A percentile compares a stretch with the other conserved stretches of the same genome.
These are phyloP conservation scores for Ogataea nitratoaversa DNA, from an alignment of 805 yeast genomes.

Conservation along the genomic window DNA sequence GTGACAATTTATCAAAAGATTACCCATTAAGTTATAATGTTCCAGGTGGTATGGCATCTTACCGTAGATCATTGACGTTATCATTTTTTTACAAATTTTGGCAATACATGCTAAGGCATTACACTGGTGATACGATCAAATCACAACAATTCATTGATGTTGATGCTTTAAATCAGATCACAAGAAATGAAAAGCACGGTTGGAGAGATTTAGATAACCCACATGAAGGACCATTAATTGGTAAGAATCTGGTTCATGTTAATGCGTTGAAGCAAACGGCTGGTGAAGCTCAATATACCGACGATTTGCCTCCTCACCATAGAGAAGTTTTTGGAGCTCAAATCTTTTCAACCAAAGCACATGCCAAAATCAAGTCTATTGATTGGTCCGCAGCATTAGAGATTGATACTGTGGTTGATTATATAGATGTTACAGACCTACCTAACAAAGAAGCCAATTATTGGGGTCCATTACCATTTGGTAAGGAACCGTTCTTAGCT, in stretches of 20 bases:
- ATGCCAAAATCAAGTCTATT: conserved; percentile 38
- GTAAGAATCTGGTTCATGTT: conserved; percentile 40
- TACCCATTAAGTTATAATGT: conserved; percentile 38
- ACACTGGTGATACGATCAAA: conserved; percentile 2
- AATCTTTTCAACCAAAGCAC: conserved; percentile 39
- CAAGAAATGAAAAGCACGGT: conserved; percentile 35
- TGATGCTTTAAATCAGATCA: conserved; percentile 32
- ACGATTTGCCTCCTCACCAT: conserved; percentile 39
- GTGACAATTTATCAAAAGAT: conserved; percentile 29
- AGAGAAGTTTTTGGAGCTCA: conserved; percentile 41
- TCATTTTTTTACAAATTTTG: conserved; percentile 44
- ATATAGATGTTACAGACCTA: conserved; percentile 37
- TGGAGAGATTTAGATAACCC: conserved; percentile 36
- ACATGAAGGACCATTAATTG: conserved; percentile 34
- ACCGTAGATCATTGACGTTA: conserved; percentile 39
- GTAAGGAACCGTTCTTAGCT: conserved; percentile 41
- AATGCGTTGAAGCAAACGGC: conserved; percentile 43
- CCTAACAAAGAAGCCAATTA: conserved; percentile 33
- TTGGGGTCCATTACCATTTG: conserved; percentile 41
- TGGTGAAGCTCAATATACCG: conserved; percentile 45
- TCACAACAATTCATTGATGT: conserved; percentile 24
- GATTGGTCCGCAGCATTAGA: conserved; percentile 35
- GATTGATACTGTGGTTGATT: conserved; percentile 39
- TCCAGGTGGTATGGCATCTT: conserved; percentile 49
- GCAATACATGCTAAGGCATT: conserved; percentile 28